These are phyloP conservation scores for Tuber magnatum DNA, from an alignment of 495 filamentous ascomycete species.

Conservation along the genomic window DNA sequence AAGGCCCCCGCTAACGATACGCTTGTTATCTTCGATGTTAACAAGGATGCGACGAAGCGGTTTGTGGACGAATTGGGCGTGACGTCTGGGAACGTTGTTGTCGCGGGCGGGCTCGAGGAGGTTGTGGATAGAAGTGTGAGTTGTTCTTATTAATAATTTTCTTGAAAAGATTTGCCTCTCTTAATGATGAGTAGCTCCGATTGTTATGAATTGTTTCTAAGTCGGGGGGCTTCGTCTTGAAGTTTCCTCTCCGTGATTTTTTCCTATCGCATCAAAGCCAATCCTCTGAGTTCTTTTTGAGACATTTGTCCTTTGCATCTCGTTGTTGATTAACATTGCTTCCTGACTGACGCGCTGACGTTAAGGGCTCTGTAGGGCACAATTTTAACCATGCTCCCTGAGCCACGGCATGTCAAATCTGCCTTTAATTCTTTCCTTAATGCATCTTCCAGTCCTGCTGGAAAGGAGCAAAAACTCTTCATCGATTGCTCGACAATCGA, in stretches of 20 bases:
- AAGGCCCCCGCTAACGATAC: constrained; percentile 66
- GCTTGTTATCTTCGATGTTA: constrained; percentile 67
- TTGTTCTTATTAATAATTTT: constrained; percentile 23
- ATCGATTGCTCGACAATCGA: constrained; percentile 86
- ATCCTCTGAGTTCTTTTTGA: constrained; percentile 54
- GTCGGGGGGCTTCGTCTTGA: constrained; percentile 44
- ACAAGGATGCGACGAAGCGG: constrained; percentile 51
- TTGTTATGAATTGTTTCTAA: constrained; percentile 41
- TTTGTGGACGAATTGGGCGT: constrained; percentile 55
- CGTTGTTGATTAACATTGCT: neutral
- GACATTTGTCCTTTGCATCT: neutral
- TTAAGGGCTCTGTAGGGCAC: constrained; percentile 51
- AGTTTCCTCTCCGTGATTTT: constrained; percentile 51
- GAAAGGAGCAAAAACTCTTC: constrained; percentile 55
- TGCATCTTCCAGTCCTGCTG: constrained; percentile 42
- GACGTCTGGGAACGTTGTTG: constrained; percentile 47
- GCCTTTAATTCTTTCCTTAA: constrained; percentile 62
- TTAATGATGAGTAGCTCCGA: constrained; percentile 48
- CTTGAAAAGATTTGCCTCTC: constrained; percentile 11
- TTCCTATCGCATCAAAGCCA: constrained; percentile 50
- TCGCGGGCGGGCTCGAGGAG: constrained; percentile 54
- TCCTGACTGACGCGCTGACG: neutral
- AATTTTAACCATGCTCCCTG: constrained; percentile 72
- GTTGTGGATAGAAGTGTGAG: constrained; percentile 69
- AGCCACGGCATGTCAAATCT: constrained; percentile 67